Evolutionary conservation across 1,284 basidiomycete species (phyloP).

Genomic region (Porogramme epimiltina): DNA sequence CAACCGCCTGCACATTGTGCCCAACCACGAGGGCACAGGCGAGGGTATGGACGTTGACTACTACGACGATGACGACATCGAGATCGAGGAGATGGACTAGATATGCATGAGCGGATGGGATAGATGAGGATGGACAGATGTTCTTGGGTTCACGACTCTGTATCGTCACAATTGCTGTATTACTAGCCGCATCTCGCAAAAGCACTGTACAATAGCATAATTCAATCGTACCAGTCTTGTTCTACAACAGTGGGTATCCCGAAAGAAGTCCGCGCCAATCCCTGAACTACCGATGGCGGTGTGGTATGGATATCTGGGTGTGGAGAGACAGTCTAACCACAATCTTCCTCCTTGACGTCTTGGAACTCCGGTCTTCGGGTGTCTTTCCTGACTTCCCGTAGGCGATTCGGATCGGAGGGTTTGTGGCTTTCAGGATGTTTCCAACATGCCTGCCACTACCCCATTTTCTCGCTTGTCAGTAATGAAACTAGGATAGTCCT

Average conservation of each 20-base stretch:
- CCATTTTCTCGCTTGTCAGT: not conserved
- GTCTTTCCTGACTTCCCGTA: not conserved
- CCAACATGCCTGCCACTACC: constrained; percentile 9
- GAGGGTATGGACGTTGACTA: constrained; percentile 66
- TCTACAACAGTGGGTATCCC: no score
- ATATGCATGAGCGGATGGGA: not conserved
- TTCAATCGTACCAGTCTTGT: not conserved
- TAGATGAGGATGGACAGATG: not conserved
- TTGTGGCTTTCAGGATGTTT: constrained; percentile 8
- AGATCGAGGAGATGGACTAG: constrained; percentile 81
- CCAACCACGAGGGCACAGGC: constrained; percentile 80
- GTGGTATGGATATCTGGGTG: no score
- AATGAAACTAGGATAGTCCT: no score
- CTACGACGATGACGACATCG: constrained; percentile 53
- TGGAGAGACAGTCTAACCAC: not conserved
- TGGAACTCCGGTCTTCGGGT: not conserved
- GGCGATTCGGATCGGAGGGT: not conserved
- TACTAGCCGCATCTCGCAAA: constrained; percentile 3
- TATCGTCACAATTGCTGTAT: constrained; percentile 12
- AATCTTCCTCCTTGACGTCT: constrained; percentile 13
- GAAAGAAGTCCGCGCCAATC: no score
- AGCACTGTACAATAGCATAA: constrained; percentile 13
- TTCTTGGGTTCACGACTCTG: no score
- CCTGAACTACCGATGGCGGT: no score
- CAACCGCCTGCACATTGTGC: constrained; percentile 80